Conservation (phyloP, 2,329 filamentous ascomycete genomes). For the Monosporascus sp. region DNA sequence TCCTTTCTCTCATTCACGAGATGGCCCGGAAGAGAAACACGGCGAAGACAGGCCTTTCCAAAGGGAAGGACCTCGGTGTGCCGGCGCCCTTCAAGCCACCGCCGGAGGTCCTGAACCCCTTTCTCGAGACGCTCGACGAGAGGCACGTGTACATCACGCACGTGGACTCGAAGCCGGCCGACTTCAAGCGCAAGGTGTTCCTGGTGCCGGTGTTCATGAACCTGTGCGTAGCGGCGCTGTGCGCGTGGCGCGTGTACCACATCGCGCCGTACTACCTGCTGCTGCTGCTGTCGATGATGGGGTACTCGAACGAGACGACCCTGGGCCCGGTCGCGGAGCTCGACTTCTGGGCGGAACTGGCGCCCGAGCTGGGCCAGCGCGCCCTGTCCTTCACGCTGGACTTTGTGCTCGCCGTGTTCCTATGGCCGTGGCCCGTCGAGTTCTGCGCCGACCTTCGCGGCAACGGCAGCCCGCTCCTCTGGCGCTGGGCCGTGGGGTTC, state of each 20-base stretch:
- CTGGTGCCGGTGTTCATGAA: slow-evolving; percentile 75
- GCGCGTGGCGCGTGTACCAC: slow-evolving; percentile 63
- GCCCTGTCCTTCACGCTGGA: slow-evolving; percentile 67
- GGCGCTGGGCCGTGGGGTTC: slow-evolving; percentile 74
- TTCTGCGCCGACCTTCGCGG: slow-evolving; percentile 57
- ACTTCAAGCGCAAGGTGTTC: slow-evolving; percentile 81
- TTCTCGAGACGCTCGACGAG: slow-evolving; percentile 62
- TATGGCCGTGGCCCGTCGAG: slow-evolving; percentile 69
- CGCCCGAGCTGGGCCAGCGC: slow-evolving; percentile 54
- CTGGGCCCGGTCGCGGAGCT: slow-evolving; percentile 51
- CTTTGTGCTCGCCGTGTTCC: slow-evolving; percentile 61
- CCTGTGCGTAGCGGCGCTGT: slow-evolving; percentile 55
- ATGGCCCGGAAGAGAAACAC: slow-evolving; percentile 25
- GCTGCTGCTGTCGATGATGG: slow-evolving; percentile 60
- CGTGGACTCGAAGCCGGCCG: slow-evolving; percentile 64
- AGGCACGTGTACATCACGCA: slow-evolving; percentile 79
- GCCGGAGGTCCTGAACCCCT: slow-evolving; percentile 57
- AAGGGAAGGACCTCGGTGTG: slow-evolving; percentile 29
- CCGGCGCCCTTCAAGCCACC: slow-evolving; percentile 66
- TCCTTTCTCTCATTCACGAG: not conserved
- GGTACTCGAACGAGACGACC: slow-evolving; percentile 61
- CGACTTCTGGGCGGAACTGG: slow-evolving; percentile 49
- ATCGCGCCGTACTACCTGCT: slow-evolving; percentile 69
- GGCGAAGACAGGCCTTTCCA: slow-evolving; percentile 18
- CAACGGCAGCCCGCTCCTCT: slow-evolving; percentile 59